Evolutionary conservation across 2,329 filamentous ascomycete genomes (phyloP).

Genomic region (Ceratocystis cubensis): DNA sequence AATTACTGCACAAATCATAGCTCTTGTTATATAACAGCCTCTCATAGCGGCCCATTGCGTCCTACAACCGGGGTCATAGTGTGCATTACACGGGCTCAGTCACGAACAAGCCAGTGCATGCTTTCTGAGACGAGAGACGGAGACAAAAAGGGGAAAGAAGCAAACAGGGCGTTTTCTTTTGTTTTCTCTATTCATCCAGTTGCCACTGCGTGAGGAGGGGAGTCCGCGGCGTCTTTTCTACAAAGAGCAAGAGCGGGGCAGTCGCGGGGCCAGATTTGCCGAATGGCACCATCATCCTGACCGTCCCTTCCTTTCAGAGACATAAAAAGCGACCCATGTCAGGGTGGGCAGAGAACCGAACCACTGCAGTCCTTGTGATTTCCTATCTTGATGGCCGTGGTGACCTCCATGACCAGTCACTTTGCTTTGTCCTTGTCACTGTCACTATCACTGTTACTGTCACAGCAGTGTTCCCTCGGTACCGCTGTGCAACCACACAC

Average conservation of each 20-base stretch:
- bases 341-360: neutral
- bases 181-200: neutral
- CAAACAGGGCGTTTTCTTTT: neutral
- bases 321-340: neutral
- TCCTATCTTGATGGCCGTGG: neutral
- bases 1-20: neutral
- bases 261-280: neutral
- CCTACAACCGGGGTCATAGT: neutral
- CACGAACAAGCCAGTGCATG: neutral
- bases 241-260: too few species aligned
- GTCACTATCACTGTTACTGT: conserved; percentile 4
- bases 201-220: neutral
- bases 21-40: neutral
- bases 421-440: neutral
- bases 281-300: neutral
- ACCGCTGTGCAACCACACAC: neutral
- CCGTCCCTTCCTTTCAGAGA: neutral
- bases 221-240: too few species aligned
- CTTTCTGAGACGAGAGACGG: neutral
- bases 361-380: neutral
- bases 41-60: neutral
- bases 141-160: neutral
- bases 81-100: neutral
- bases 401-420: neutral
- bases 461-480: neutral